A percentile compares a stretch with the other conserved stretches of the same genome.
Conservation (phyloP, 2,329 filamentous ascomycete species). For the Bimuria novae-zelandiae region DNA sequence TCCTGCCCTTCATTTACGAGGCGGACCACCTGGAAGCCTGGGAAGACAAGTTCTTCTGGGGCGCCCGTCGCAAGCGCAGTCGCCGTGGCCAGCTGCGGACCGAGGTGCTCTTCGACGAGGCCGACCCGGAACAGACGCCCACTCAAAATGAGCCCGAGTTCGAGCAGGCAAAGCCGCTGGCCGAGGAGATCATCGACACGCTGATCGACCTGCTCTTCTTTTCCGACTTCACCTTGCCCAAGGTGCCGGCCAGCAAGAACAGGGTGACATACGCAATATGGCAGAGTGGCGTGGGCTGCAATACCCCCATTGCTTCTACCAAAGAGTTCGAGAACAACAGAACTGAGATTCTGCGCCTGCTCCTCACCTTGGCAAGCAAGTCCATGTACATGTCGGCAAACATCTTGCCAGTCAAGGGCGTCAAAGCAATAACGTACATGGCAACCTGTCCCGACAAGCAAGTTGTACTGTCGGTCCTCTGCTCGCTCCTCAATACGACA, state of each 20-base stretch:
- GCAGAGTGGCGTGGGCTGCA: slow-evolving; percentile 97
- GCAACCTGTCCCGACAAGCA: slow-evolving; percentile 90
- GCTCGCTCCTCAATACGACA: slow-evolving; percentile 91
- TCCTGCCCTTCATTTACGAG: slow-evolving; percentile 92
- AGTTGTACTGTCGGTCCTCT: slow-evolving; percentile 84
- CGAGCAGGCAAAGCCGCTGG: slow-evolving; percentile 83
- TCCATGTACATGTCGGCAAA: slow-evolving; percentile 89
- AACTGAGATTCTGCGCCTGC: slow-evolving; percentile 82
- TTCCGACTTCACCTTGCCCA: slow-evolving; percentile 83
- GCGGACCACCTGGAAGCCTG: slow-evolving; percentile 79
- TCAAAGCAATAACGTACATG: slow-evolving; percentile 84
- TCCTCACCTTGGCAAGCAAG: slow-evolving; percentile 84
- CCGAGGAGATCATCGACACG: slow-evolving; percentile 90
- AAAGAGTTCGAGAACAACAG: slow-evolving; percentile 94
- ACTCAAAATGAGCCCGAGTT: slow-evolving; percentile 63
- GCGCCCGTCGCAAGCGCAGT: slow-evolving; percentile 66
- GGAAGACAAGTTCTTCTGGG: slow-evolving; percentile 96
- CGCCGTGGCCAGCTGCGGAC: slow-evolving; percentile 50
- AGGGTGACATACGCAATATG: slow-evolving; percentile 95
- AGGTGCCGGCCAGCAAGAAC: slow-evolving; percentile 68
- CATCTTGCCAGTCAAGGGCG: slow-evolving; percentile 78
- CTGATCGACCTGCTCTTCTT: slow-evolving; percentile 90
- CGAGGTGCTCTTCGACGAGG: slow-evolving; percentile 85
- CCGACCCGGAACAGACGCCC: slow-evolving; percentile 57
- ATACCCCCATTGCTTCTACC: slow-evolving; percentile 82